Percentiles rank a stretch among this genome's conserved stretches.
Evolutionary conservation across 768 basidiomycete species (phyloP).

Genomic region (Tylopilus plumbeoviolaceoides): DNA sequence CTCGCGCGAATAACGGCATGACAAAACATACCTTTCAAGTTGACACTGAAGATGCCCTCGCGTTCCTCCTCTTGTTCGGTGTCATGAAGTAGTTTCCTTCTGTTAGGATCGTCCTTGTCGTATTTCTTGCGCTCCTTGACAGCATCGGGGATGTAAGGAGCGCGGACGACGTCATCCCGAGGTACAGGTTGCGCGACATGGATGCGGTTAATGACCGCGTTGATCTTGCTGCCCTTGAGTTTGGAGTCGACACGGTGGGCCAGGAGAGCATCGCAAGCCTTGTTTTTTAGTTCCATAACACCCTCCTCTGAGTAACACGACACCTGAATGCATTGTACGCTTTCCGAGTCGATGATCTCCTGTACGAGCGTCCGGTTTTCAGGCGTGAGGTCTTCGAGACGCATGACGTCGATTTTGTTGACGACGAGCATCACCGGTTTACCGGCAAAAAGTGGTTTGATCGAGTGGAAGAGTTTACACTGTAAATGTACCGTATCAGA

Average conservation of each 20-base stretch:
- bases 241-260: conserved; percentile 93
- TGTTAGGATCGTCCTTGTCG: conserved; percentile 83
- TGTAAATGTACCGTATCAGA: conserved; percentile 28
- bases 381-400: conserved; percentile 76
- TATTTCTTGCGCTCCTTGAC: conserved; percentile 77
- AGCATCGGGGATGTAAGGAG: conserved; percentile 85
- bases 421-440: conserved; percentile 94
- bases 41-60: conserved; percentile 87
- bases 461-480: conserved; percentile 99
- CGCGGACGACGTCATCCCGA: conserved; percentile 84
- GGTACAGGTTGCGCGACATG: conserved; percentile 91
- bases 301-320: conserved; percentile 97
- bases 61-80: conserved; percentile 84
- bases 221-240: conserved; percentile 90
- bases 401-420: conserved; percentile 95
- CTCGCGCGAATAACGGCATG: not conserved
- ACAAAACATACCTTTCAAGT: conserved; percentile 66
- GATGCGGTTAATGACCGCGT: conserved; percentile 89
- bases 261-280: conserved; percentile 91
- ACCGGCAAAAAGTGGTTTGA: conserved; percentile 93
- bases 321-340: conserved; percentile 73
- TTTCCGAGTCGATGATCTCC: conserved; percentile 75
- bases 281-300: conserved; percentile 94
- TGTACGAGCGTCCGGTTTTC: conserved; percentile 79
- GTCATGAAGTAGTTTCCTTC: conserved; percentile 71